These are phyloP conservation scores for Pterulicium gracile DNA, from an alignment of 1,284 basidiomycete genomes.

Conservation along the genomic window DNA sequence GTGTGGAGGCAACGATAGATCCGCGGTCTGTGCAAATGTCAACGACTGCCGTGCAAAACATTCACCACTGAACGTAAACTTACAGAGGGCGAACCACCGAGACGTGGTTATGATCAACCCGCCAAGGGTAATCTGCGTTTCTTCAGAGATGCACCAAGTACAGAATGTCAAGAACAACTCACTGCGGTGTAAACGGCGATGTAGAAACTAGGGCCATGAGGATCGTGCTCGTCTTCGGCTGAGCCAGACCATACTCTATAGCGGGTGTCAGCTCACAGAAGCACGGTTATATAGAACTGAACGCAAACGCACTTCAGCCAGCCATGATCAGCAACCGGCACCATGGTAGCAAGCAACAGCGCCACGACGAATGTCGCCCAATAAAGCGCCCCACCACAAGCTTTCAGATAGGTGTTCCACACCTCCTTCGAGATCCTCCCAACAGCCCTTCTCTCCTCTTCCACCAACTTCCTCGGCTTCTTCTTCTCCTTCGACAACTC, in stretches of 20 bases:
- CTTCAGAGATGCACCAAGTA: background rate
- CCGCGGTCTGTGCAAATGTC: constrained; percentile 37
- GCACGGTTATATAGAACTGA: constrained; percentile 2
- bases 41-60: background rate
- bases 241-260: constrained; percentile 57
- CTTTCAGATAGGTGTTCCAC: constrained; percentile 73
- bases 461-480: constrained; percentile 73
- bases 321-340: constrained; percentile 74
- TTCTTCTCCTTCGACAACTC: constrained; percentile 42
- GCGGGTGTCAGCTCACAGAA: constrained; percentile 8
- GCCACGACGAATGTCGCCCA: constrained; percentile 61
- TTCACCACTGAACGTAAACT: constrained; percentile 14
- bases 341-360: constrained; percentile 55
- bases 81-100: constrained; percentile 60
- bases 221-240: constrained; percentile 21
- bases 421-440: constrained; percentile 72
- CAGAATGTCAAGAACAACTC: constrained; percentile 15
- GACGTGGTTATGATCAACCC: constrained; percentile 57
- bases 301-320: constrained; percentile 56
- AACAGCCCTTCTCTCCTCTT: constrained; percentile 84
- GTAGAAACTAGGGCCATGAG: constrained; percentile 58
- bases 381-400: constrained; percentile 55
- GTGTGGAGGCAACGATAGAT: constrained; percentile 57
- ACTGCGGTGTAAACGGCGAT: constrained; percentile 67
- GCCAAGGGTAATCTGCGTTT: constrained; percentile 12